Base-by-base conservation (phyloP, 225 moss, liverwort and hornwort species). In the Bryum argenteum region DNA sequence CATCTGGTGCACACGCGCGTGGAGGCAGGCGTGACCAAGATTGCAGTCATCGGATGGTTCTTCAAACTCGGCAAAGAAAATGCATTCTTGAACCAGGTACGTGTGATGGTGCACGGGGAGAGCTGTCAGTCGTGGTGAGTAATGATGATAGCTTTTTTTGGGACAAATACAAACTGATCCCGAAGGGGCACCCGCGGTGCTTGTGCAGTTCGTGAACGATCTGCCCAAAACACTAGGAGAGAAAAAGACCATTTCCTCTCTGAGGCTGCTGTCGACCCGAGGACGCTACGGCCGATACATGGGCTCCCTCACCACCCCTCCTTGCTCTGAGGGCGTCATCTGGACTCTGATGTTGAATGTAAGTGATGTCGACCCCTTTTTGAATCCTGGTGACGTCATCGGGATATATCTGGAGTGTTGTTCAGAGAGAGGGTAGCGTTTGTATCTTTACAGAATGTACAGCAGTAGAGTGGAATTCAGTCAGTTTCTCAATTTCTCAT, bases 231-330 rank as follows among this genome's bases (percentile, higher is more conserved):
- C 11, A 0, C n/a, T n/a, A n/a, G 24, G 42, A 0, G 0, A 14
- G 0, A 0, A 1, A 0, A 47, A 11, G 21, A 42, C 67, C 5
- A 47, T 80, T 12, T 19, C 14, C 6, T 63, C 72, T 2, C 67
- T 80, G 57, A 21, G 0, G 23, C 13, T 80, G 33, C 53, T 75
- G 4, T 14, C 53, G 17, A 69, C 55, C 3, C 20, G 69, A 0
- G 75, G 70, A 3, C 16, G 22, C 0, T 89, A 89, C 44, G 88
- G 83, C 47, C 89, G 82, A 37, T 91, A 93, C 65, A 20, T 0
- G 18, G 93, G 93, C 33, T 93, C 93, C 5, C 75, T 93, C 64
- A 90, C 93, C 38, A 84, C 85, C 17, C 90, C 90, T 15, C 79
- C 87, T 11, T 93, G 93, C 87, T 65, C 82, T 2, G 85, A 93